phyloP scores from a whole-genome alignment of 176 grass and related monocot species.

The Musa itinerans region DNA sequence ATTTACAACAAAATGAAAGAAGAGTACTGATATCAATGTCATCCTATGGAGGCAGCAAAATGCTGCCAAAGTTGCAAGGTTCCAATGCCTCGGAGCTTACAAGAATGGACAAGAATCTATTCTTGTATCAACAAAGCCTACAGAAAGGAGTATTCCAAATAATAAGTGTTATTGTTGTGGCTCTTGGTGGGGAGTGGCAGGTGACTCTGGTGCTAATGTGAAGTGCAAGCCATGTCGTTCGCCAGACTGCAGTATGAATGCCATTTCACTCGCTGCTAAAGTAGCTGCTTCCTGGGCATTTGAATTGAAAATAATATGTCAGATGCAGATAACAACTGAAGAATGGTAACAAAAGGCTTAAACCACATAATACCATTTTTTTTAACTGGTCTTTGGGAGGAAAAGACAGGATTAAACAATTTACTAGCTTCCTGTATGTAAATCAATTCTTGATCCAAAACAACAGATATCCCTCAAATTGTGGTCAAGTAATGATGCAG shows the following conservation, averaged over 20 bases:
- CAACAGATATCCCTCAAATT: not conserved
- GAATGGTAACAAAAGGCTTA: not conserved
- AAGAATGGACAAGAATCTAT: not conserved
- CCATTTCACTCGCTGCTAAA: constrained; percentile 66
- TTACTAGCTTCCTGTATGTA: not conserved
- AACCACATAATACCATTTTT: not conserved
- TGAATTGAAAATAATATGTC: not conserved
- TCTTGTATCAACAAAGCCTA: not conserved
- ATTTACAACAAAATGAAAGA: not conserved
- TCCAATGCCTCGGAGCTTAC: not conserved
- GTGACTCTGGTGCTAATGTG: constrained; percentile 75
- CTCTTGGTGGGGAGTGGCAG: constrained; percentile 72
- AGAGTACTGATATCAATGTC: not conserved
- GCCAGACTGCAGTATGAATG: constrained; percentile 79
- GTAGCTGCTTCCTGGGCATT: constrained; percentile 55
- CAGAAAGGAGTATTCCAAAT: not conserved
- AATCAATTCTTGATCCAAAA: not conserved
- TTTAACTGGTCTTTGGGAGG: too few relatives aligned
- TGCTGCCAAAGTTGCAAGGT: not conserved
- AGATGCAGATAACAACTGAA: not conserved
- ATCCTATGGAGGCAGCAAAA: not conserved
- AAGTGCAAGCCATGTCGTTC: constrained; percentile 45
- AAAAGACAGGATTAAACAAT: too few relatives aligned
- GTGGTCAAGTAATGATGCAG: not conserved
- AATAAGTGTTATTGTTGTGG: constrained; percentile 1